Evolutionary conservation across 352 stramenopile species (phyloP).

Genomic region (Phytophthora cryptogea): DNA sequence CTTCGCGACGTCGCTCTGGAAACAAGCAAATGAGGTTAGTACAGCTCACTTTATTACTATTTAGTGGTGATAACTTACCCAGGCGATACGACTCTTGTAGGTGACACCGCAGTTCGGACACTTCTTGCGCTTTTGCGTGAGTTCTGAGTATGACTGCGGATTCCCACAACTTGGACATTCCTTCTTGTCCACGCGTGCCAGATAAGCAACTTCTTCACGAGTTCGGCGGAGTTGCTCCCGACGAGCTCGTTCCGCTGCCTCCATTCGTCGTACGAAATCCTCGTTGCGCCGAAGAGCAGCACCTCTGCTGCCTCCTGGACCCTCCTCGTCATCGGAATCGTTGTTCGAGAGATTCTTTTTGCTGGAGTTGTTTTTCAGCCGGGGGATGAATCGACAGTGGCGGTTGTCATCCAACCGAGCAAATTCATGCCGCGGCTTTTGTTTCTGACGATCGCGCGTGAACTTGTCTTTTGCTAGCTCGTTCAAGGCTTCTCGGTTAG

Average conservation of each 20-base stretch:
- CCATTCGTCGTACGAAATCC: conserved; percentile 77
- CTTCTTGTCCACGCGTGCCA: conserved; percentile 75
- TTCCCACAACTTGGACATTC: conserved; percentile 76
- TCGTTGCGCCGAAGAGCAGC: conserved; percentile 35
- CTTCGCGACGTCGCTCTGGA: conserved; percentile 55
- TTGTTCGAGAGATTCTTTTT: conserved; percentile 20
- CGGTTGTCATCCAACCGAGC: conserved; percentile 61
- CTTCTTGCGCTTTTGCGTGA: conserved; percentile 82
- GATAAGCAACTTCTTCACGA: conserved; percentile 59
- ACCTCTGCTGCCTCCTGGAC: conserved; percentile 24
- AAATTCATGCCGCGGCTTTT: conserved; percentile 38
- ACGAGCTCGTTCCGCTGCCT: conserved; percentile 65
- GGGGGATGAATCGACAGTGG: conserved; percentile 62
- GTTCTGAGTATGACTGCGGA: conserved; percentile 73
- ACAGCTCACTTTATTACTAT: no score
- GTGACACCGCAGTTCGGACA: conserved; percentile 76
- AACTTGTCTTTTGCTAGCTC: conserved; percentile 54
- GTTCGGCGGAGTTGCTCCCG: conserved; percentile 62
- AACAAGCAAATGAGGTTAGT: conserved; percentile 3
- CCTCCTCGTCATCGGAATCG: conserved; percentile 54
- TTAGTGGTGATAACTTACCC: conserved; percentile 40
- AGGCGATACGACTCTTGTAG: conserved; percentile 70
- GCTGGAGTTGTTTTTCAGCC: conserved; percentile 32
- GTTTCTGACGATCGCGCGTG: conserved; percentile 36
- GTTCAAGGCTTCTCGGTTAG: conserved; percentile 48